Percentiles rank a stretch among this genome's conserved stretches.
phyloP scores from a whole-genome alignment of 116 monocot genomes.

The Cymodocea nodosa region DNA sequence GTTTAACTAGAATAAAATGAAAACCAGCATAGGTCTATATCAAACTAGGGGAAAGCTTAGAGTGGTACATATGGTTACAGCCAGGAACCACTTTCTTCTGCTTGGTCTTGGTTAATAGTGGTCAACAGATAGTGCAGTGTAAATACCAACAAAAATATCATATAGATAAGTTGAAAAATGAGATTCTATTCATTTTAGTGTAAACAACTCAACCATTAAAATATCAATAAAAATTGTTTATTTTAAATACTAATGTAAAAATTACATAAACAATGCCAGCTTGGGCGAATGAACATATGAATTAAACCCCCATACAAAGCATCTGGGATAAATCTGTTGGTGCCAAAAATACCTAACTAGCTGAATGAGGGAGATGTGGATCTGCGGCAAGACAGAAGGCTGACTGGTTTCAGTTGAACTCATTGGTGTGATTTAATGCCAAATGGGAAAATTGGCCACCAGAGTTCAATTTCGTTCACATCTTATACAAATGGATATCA shows the following conservation, averaged over 20 bases:
- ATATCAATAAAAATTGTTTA: too few species aligned
- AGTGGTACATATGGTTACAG: too few species aligned
- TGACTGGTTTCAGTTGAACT: neutral
- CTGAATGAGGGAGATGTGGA: neutral
- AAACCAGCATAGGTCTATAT: too few species aligned
- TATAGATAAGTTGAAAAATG: too few species aligned
- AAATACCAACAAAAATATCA: too few species aligned
- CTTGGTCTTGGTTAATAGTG: too few species aligned
- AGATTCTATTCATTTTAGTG: neutral
- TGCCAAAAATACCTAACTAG: neutral
- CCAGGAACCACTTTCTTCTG: too few species aligned
- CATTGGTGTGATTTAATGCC: neutral
- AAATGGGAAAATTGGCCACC: neutral
- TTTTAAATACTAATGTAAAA: neutral
- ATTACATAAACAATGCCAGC: neutral
- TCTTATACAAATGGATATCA: conserved; percentile 14
- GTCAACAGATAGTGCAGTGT: too few species aligned
- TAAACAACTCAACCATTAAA: too few species aligned
- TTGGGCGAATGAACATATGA: conserved; percentile 4
- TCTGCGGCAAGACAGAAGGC: neutral
- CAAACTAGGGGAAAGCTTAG: too few species aligned
- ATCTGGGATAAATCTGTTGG: neutral
- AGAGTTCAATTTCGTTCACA: neutral
- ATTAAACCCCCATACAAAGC: neutral
- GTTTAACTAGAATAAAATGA: too few species aligned